Percentiles rank a stretch among this genome's conserved stretches.
Evolutionary conservation across 169 alveolate genomes (phyloP).

Genomic region (Toxoplasma gondii): DNA sequence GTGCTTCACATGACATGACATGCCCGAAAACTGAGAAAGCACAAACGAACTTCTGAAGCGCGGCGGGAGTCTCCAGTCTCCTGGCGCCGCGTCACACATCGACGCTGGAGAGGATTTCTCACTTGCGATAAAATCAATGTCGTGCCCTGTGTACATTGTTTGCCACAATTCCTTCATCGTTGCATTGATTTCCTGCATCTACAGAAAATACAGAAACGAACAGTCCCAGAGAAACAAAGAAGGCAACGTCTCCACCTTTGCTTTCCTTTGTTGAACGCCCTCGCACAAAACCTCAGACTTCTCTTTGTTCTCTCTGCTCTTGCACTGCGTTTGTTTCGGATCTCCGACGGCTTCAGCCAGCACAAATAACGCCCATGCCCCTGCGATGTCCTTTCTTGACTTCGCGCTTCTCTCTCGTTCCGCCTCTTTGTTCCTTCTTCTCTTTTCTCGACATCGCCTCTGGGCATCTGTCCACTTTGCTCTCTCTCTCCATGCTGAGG

Average conservation of each 20-base stretch:
- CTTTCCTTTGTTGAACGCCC: not conserved
- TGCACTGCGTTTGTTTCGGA: not conserved
- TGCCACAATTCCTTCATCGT: slow-evolving; percentile 96
- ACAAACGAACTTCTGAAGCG: too few species aligned
- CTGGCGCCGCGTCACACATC: too few species aligned
- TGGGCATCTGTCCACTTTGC: not conserved
- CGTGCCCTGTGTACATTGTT: slow-evolving; percentile 93
- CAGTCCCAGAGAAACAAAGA: not conserved
- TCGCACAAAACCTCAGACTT: not conserved
- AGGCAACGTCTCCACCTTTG: not conserved
- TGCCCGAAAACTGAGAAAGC: too few species aligned
- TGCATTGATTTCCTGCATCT: slow-evolving; percentile 96
- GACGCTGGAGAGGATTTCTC: not conserved
- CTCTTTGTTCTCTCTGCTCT: not conserved
- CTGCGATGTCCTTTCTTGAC: not conserved
- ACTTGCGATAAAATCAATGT: slow-evolving; percentile 92
- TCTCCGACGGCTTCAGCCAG: too few species aligned
- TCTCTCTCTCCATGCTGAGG: not conserved
- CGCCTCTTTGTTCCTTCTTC: too few species aligned
- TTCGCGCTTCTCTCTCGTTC: not conserved
- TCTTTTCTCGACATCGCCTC: too few species aligned
- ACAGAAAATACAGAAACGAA: not conserved
- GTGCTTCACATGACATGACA: too few species aligned
- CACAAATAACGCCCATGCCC: too few species aligned
- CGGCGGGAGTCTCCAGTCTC: too few species aligned